These are phyloP conservation scores for Phytophthora sp. DNA, from an alignment of 352 stramenopile species.

Conservation along the genomic window DNA sequence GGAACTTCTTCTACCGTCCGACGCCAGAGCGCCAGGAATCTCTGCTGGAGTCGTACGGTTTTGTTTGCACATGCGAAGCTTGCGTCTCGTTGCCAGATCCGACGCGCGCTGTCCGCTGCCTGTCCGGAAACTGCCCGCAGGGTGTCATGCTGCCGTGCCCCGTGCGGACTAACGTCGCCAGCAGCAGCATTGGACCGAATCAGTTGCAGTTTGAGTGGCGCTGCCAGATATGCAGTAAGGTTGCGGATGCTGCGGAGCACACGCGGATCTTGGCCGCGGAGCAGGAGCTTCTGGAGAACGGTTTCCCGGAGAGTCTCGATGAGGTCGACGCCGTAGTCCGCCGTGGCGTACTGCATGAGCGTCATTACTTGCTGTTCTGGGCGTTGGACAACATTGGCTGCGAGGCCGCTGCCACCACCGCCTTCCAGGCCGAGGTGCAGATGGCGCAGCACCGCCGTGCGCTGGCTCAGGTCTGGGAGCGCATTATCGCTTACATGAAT, in stretches of 20 bases:
- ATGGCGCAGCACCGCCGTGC: slow-evolving; percentile 34
- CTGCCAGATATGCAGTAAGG: slow-evolving; percentile 53
- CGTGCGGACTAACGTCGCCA: slow-evolving; percentile 25
- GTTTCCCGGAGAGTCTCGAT: slow-evolving; percentile 65
- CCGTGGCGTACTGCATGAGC: slow-evolving; percentile 58
- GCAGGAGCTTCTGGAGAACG: slow-evolving; percentile 59
- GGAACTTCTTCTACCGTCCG: slow-evolving; percentile 80
- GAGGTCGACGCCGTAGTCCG: slow-evolving; percentile 59
- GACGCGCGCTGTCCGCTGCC: slow-evolving; percentile 64
- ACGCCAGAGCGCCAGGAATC: slow-evolving; percentile 62
- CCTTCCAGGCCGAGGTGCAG: slow-evolving; percentile 43
- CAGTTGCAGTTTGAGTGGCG: slow-evolving; percentile 63
- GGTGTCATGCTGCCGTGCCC: slow-evolving; percentile 60
- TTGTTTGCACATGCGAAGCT: slow-evolving; percentile 64
- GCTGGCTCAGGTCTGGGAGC: slow-evolving; percentile 64
- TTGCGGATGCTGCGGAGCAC: slow-evolving; percentile 40
- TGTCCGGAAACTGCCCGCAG: slow-evolving; percentile 34
- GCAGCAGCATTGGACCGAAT: slow-evolving; percentile 34
- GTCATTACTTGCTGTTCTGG: slow-evolving; percentile 83
- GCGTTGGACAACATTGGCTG: slow-evolving; percentile 74
- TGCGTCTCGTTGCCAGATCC: slow-evolving; percentile 58
- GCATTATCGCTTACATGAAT: slow-evolving; percentile 77
- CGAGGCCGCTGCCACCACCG: slow-evolving; percentile 46
- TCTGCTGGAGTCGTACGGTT: slow-evolving; percentile 70
- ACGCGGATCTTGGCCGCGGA: slow-evolving; percentile 51